Conservation (phyloP, 2,329 filamentous ascomycete species). For the Lecanicillium sp. region DNA sequence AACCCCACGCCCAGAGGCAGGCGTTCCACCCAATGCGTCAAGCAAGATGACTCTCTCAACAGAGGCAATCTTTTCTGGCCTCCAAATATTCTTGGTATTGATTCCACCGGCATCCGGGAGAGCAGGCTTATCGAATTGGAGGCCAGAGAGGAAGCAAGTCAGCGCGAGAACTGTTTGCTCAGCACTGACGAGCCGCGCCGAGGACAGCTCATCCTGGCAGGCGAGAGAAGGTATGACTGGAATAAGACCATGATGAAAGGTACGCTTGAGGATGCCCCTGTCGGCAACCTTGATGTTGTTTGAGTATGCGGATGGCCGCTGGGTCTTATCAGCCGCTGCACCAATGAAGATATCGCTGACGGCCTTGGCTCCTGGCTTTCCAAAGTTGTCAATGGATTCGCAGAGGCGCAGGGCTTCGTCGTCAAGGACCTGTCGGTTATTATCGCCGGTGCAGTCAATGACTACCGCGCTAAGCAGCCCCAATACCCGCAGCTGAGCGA, state of each 20-base stretch:
- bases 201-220: conserved; percentile 34
- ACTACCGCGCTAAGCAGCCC: conserved; percentile 80
- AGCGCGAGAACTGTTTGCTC: conserved; percentile 69
- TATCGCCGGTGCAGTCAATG: conserved; percentile 59
- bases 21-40: conserved; percentile 81
- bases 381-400: conserved; percentile 66
- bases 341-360: conserved; percentile 31
- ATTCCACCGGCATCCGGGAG: conserved; percentile 1
- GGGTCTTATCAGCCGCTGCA: not conserved
- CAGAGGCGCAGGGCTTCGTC: conserved; percentile 68
- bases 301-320: conserved; percentile 19
- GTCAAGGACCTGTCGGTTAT: conserved; percentile 36
- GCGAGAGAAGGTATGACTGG: conserved; percentile 38
- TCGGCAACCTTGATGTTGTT: conserved; percentile 27
- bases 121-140: conserved; percentile 38
- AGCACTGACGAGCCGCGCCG: conserved; percentile 35
- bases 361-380: conserved; percentile 60
- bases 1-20: conserved; percentile 43
- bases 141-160: conserved; percentile 66
- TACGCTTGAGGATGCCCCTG: conserved; percentile 25
- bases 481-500: conserved; percentile 75
- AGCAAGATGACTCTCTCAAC: conserved; percentile 85
- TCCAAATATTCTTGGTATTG: not conserved
- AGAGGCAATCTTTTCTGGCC: conserved; percentile 44
- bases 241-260: conserved; percentile 28